Base-by-base conservation (phyloP, 192 early-diverging fungal species). In the Podila minutissima region DNA sequence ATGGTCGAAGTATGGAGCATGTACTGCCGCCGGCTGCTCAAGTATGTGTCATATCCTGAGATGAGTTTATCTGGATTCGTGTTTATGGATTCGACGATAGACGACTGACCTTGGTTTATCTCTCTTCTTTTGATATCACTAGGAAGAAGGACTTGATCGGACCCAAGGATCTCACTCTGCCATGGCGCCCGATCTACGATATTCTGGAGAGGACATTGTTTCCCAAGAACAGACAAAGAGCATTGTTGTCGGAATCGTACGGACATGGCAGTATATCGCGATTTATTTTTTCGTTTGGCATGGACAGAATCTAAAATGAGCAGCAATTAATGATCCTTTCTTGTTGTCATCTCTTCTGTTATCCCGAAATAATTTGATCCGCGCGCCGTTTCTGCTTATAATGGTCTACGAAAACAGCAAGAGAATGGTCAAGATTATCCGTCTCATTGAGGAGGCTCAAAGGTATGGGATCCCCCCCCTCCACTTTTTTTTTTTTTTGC, bases 141-240 rank as follows among this genome's bases (percentile, higher is more conserved):
- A 93, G 91, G 82, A 91, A 92, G 74, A 88, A 93, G 82, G 84
- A 88, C 24, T 59, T 86, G 67, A 72, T 97, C 22, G 90, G 89
- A 5, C 78, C 84, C 5, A 85, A 91, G 15, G 88, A 89, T 55
- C 64, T 97, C 8, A 72, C 82, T n/a, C 78, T 97, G 33, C 88
- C 91, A 33, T 97, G 95, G 95, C 68, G 89, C 48, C 91, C 91
- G 29, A 69, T 95, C 32, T 95, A 91, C 85, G 87, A 92, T 19
- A 76, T 89, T 63, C 85, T 92, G 55, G 71, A 87, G 24, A 59
- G 59, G 46, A 82, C 86, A 35, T 81, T 90, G 49, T 91, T 92
- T 72, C 91, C 93, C 59, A 92, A 93, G 77, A 79, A 85, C 51
- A 85, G 91, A 84, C 90, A 92, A 65, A 86, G 88, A 78, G 88